Evolutionary conservation across 2,329 filamentous ascomycete genomes (phyloP).

Genomic region (Verticillium longisporum): DNA sequence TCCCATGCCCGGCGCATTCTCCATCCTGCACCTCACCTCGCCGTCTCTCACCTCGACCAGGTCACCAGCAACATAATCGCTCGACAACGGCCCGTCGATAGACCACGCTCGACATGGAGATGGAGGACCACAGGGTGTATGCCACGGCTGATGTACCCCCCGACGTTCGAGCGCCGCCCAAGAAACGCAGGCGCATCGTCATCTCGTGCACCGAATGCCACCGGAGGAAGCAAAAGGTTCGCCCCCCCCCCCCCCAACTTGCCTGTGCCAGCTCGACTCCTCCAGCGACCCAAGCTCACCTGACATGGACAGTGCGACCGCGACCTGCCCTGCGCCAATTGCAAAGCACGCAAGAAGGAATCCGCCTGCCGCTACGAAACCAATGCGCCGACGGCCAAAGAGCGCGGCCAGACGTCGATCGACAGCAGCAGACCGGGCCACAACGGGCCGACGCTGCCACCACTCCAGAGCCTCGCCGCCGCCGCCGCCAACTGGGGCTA

Average conservation of each 20-base stretch:
- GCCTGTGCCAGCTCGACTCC: not conserved
- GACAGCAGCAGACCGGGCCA: conserved; percentile 6
- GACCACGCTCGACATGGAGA: not conserved
- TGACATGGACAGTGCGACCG: conserved; percentile 44
- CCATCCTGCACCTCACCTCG: not conserved
- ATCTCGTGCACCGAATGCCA: conserved; percentile 61
- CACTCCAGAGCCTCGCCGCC: conserved; percentile 28
- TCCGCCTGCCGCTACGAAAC: conserved; percentile 51
- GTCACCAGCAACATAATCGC: not conserved
- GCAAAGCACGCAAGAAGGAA: conserved; percentile 49
- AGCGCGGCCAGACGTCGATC: conserved; percentile 20
- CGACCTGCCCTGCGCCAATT: conserved; percentile 53
- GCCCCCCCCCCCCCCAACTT: not conserved
- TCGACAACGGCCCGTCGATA: not conserved
- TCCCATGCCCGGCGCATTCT: not conserved
- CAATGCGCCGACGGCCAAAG: conserved; percentile 34
- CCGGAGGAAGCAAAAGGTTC: conserved; percentile 52
- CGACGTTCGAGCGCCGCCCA: conserved; percentile 24
- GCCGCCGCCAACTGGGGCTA: conserved; percentile 47
- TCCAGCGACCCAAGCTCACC: conserved; percentile 5
- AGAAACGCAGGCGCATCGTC: conserved; percentile 53
- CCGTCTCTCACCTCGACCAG: not conserved
- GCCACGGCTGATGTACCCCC: conserved; percentile 2
- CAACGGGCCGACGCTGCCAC: conserved; percentile 11
- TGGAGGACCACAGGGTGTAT: not conserved